phyloP scores from a whole-genome alignment of 2,329 filamentous ascomycete species.

The Epichloe baconii region DNA sequence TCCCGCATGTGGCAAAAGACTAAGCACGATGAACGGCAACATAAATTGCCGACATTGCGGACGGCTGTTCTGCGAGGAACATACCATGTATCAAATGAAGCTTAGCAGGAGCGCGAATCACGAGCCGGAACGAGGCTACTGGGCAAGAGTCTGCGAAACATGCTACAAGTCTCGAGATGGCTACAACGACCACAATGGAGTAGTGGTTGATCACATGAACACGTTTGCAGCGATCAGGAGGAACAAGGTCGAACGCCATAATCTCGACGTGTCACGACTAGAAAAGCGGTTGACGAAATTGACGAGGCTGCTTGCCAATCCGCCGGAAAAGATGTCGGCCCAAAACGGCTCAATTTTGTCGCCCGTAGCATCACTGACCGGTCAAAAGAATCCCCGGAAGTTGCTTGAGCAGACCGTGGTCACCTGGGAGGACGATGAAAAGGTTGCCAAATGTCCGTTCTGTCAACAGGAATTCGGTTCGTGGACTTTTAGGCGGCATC shows the following conservation, averaged over 20 bases:
- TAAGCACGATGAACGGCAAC: slow-evolving; percentile 68
- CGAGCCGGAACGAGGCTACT: slow-evolving; percentile 79
- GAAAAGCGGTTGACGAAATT: slow-evolving; percentile 88
- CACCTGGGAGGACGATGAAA: slow-evolving; percentile 84
- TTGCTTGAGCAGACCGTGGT: slow-evolving; percentile 82
- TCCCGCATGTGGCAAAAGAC: slow-evolving; percentile 65
- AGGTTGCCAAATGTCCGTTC: slow-evolving; percentile 72
- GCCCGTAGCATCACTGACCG: slow-evolving; percentile 47
- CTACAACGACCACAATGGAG: slow-evolving; percentile 78
- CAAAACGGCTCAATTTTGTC: slow-evolving; percentile 41
- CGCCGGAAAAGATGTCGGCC: slow-evolving; percentile 50
- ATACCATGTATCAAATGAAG: slow-evolving; percentile 99
- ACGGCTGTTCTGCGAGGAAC: slow-evolving; percentile 86
- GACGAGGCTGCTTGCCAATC: slow-evolving; percentile 67
- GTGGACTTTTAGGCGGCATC: slow-evolving; percentile 86
- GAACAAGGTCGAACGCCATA: slow-evolving; percentile 69
- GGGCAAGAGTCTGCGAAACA: slow-evolving; percentile 96
- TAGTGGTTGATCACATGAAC: slow-evolving; percentile 58
- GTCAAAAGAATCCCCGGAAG: slow-evolving; percentile 66
- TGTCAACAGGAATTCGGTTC: slow-evolving; percentile 92
- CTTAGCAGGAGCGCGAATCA: slow-evolving; percentile 78
- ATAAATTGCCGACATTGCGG: slow-evolving; percentile 94
- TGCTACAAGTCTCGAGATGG: slow-evolving; percentile 95
- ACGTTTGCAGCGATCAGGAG: slow-evolving; percentile 58
- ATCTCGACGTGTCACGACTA: slow-evolving; percentile 75